A percentile compares a stretch with the other conserved stretches of the same genome.
Conservation (phyloP, 805 yeast genomes). For the Isabelozyma heimii region DNA sequence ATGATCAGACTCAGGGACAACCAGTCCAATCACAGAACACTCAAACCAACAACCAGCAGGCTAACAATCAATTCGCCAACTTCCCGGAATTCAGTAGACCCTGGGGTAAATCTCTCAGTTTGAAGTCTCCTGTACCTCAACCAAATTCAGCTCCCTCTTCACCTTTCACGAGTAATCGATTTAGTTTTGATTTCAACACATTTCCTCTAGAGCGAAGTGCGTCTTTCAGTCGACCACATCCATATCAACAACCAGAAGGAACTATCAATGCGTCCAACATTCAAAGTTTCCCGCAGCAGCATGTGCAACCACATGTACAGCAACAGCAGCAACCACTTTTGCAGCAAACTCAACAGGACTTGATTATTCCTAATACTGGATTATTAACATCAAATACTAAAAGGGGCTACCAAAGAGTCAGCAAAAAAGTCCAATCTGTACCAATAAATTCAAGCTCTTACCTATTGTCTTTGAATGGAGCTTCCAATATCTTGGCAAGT, state of each 20-base stretch:
- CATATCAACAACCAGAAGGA: neutral
- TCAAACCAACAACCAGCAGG: neutral
- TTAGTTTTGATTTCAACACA: conserved; percentile 15
- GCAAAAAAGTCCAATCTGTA: neutral
- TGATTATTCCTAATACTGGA: neutral
- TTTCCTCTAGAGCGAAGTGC: conserved; percentile 6
- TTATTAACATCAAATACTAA: neutral
- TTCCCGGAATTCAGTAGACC: neutral
- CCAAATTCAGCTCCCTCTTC: conserved; percentile 13
- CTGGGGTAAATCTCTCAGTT: conserved; percentile 4
- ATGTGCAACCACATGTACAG: neutral
- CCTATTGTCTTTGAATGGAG: conserved; percentile 4
- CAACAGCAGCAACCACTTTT: conserved; percentile 1
- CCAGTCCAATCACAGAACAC: neutral
- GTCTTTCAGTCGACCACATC: conserved; percentile 1
- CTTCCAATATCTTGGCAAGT: neutral
- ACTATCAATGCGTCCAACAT: neutral
- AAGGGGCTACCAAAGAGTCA: neutral
- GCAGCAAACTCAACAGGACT: conserved; percentile 2
- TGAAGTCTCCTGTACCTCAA: conserved; percentile 8
- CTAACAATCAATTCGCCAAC: neutral
- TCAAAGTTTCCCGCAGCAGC: neutral
- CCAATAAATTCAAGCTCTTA: neutral
- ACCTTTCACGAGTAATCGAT: conserved; percentile 14
- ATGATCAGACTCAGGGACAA: neutral